These are phyloP conservation scores for Penicillium fimorum DNA, from an alignment of 495 filamentous ascomycete genomes.

Conservation along the genomic window DNA sequence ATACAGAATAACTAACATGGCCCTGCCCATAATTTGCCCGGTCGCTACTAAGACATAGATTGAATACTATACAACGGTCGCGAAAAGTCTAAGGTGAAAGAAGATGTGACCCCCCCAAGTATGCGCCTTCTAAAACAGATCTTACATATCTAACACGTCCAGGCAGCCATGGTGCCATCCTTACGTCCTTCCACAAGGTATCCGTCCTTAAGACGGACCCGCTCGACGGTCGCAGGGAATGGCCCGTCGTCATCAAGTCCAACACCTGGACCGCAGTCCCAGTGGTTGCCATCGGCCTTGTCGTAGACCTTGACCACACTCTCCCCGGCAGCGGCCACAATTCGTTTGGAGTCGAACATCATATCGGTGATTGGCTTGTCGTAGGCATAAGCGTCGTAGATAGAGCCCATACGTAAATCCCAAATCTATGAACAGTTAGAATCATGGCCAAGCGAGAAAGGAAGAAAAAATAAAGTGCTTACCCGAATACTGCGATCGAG, in stretches of 20 bases:
- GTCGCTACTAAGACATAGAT: conserved; percentile 21
- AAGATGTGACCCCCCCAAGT: conserved; percentile 7
- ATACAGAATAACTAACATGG: conserved; percentile 19
- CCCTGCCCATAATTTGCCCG: conserved; percentile 14
- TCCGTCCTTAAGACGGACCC: conserved; percentile 87
- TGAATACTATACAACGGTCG: conserved; percentile 32
- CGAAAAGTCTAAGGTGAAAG: conserved; percentile 7
- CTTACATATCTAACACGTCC: conserved; percentile 65
- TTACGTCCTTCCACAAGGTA: conserved; percentile 88
- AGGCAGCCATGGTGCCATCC: conserved; percentile 86
- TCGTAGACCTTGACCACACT: conserved; percentile 96
- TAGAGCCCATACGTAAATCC: conserved; percentile 95
- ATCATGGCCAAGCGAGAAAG: not conserved
- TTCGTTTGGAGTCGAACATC: conserved; percentile 94
- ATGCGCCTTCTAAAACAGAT: conserved; percentile 1
- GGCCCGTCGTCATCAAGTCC: conserved; percentile 59
- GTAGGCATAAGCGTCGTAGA: conserved; percentile 95
- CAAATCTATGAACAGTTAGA: conserved; percentile 68
- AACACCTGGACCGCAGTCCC: conserved; percentile 91
- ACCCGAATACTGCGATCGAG: conserved; percentile 91
- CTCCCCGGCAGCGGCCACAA: conserved; percentile 87
- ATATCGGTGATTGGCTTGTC: conserved; percentile 91
- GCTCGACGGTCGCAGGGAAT: conserved; percentile 70
- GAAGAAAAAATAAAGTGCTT: conserved; percentile 36
- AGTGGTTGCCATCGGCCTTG: conserved; percentile 91